A percentile compares a stretch with the other conserved stretches of the same genome.
phyloP scores from a whole-genome alignment of 2,329 filamentous ascomycete species.

The Arthrobotrys sinensis region DNA sequence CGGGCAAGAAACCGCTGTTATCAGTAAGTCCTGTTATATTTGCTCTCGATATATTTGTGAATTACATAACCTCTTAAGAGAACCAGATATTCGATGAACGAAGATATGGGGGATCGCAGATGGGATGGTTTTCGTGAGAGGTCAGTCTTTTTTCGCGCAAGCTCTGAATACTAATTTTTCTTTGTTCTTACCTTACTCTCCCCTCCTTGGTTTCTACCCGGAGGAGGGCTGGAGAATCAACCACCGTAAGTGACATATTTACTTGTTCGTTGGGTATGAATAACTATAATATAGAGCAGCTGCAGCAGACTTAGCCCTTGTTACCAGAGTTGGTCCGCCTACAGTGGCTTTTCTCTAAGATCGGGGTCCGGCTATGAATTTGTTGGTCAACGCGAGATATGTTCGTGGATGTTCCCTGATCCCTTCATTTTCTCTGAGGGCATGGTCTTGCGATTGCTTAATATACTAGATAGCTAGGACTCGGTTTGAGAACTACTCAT shows the following conservation, averaged over 20 bases:
- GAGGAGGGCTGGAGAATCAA: slow-evolving; percentile 5
- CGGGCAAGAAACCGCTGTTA: slow-evolving; percentile 19
- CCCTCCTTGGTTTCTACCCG: background rate
- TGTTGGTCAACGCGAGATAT: slow-evolving; percentile 12
- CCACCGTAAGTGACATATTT: slow-evolving; percentile 28
- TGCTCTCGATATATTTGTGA: slow-evolving; percentile 47
- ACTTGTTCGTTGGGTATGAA: slow-evolving; percentile 4
- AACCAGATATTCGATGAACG: slow-evolving; percentile 46
- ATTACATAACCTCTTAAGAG: slow-evolving; percentile 55
- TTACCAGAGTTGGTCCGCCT: background rate
- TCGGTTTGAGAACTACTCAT: slow-evolving; percentile 11
- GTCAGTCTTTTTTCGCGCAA: slow-evolving; percentile 54
- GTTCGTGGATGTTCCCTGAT: background rate
- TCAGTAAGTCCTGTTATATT: slow-evolving; percentile 60
- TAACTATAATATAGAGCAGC: slow-evolving; percentile 12
- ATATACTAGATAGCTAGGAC: slow-evolving; percentile 5
- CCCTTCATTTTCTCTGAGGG: background rate
- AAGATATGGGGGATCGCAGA: slow-evolving; percentile 11
- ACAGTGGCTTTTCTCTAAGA: background rate
- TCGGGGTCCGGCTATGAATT: background rate
- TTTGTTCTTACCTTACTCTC: background rate
- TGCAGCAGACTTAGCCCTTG: slow-evolving; percentile 9
- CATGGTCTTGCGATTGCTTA: background rate
- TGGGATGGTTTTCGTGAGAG: slow-evolving; percentile 37
- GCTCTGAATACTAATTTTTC: slow-evolving; percentile 43